Evolutionary conservation across 805 yeast genomes (phyloP).

Genomic region (Ogataea wickerhamii): DNA sequence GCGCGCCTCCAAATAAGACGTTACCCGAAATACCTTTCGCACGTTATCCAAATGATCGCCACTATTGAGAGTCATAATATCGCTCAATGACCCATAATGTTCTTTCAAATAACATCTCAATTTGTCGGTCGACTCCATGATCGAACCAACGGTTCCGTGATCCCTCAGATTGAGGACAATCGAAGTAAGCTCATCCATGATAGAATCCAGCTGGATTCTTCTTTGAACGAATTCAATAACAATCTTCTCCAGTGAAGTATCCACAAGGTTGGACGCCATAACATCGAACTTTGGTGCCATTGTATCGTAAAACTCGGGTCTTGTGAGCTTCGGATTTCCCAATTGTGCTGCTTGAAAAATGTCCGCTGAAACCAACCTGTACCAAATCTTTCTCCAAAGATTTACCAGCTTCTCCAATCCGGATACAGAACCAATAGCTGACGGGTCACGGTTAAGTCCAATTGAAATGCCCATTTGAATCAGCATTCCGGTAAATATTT

Average conservation of each 20-base stretch:
- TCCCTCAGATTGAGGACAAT: conserved; percentile 39
- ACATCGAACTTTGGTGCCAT: conserved; percentile 41
- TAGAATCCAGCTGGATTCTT: conserved; percentile 30
- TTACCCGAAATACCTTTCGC: conserved; percentile 20
- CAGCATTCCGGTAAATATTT: conserved; percentile 51
- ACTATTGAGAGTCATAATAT: conserved; percentile 24
- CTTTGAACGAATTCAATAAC: conserved; percentile 33
- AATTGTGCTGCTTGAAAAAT: conserved; percentile 40
- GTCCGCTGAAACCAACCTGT: conserved; percentile 44
- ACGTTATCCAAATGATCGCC: conserved; percentile 21
- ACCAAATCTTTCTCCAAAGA: conserved; percentile 60
- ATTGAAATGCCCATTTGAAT: conserved; percentile 65
- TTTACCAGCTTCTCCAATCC: conserved; percentile 32
- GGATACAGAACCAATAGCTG: conserved; percentile 34
- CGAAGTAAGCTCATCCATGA: conserved; percentile 33
- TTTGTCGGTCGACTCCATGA: conserved; percentile 34
- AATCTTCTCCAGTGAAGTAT: conserved; percentile 40
- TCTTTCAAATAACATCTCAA: conserved; percentile 35
- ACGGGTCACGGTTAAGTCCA: conserved; percentile 69
- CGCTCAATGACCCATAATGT: conserved; percentile 31
- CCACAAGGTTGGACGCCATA: conserved; percentile 34
- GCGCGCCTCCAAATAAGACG: conserved; percentile 24
- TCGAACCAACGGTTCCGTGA: conserved; percentile 34
- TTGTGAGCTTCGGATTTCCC: conserved; percentile 45
- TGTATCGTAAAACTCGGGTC: conserved; percentile 46